A percentile compares a stretch with the other conserved stretches of the same genome.
phyloP scores from a whole-genome alignment of 441 rosid species.

The Capsella rubella region DNA sequence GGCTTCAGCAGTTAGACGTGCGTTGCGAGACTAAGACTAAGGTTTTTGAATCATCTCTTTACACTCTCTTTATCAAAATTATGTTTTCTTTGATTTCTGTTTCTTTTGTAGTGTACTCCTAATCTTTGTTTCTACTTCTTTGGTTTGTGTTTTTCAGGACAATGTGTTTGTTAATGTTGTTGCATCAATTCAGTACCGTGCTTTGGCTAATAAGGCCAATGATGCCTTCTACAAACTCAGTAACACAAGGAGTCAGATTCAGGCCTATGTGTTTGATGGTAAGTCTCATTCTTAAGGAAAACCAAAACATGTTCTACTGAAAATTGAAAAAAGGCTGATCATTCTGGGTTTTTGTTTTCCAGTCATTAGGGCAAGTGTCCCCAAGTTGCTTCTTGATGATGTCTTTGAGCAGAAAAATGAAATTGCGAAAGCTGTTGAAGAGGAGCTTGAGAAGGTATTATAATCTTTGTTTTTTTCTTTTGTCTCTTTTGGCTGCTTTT shows the following conservation, averaged over 20 bases:
- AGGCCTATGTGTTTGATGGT: slow-evolving; percentile 83
- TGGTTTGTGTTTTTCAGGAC: slow-evolving; percentile 52
- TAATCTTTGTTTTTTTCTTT: not conserved
- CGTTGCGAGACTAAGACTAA: slow-evolving; percentile 67
- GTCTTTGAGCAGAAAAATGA: slow-evolving; percentile 75
- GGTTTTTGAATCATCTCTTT: slow-evolving; percentile 36
- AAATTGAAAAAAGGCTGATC: not conserved
- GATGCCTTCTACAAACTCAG: slow-evolving; percentile 80
- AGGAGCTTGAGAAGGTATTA: slow-evolving; percentile 68
- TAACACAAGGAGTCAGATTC: slow-evolving; percentile 70
- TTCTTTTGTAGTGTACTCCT: not conserved
- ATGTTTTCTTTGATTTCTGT: not conserved
- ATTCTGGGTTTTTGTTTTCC: slow-evolving; percentile 8
- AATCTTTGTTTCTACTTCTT: not conserved
- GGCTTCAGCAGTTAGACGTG: slow-evolving; percentile 67
- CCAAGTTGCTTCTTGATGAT: slow-evolving; percentile 62
- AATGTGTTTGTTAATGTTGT: slow-evolving; percentile 83
- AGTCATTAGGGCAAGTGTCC: slow-evolving; percentile 75
- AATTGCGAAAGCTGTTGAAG: slow-evolving; percentile 69
- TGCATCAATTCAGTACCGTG: slow-evolving; percentile 80
- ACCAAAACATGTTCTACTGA: not conserved
- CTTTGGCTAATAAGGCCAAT: slow-evolving; percentile 60
- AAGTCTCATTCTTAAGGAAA: not conserved
- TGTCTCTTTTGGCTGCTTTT: slow-evolving; percentile 7
- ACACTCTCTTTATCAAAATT: not conserved